phyloP scores from a whole-genome alignment of 1,139 yeast species.

The Yamadazyma songkhlaensis region DNA sequence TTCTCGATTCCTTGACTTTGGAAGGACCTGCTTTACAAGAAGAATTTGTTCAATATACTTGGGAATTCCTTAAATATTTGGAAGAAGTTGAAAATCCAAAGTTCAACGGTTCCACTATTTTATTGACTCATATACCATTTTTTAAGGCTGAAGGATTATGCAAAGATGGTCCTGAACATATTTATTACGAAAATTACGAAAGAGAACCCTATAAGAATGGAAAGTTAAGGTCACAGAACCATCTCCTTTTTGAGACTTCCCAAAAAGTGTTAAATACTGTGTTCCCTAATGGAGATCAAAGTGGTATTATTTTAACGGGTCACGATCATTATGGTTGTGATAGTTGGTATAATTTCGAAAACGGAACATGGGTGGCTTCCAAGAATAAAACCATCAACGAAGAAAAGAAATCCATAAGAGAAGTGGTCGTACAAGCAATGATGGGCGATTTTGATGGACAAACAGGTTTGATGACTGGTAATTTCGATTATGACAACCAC shows the following conservation, averaged over 20 bases:
- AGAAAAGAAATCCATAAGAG: constrained; percentile 49
- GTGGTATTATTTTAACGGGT: constrained; percentile 85
- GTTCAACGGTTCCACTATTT: constrained; percentile 75
- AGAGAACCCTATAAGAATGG: constrained; percentile 69
- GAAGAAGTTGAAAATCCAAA: constrained; percentile 40
- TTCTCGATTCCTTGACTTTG: constrained; percentile 73
- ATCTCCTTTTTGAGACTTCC: constrained; percentile 63
- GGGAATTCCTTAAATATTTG: constrained; percentile 66
- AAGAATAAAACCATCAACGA: constrained; percentile 23
- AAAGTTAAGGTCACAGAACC: constrained; percentile 81
- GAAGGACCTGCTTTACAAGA: constrained; percentile 90
- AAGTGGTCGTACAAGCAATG: constrained; percentile 84
- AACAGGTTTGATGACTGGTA: constrained; percentile 80
- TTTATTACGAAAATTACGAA: constrained; percentile 51
- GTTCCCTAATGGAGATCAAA: constrained; percentile 58
- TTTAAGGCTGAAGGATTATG: constrained; percentile 80
- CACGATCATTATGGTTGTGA: constrained; percentile 97
- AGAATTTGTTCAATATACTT: constrained; percentile 62
- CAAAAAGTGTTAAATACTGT: constrained; percentile 65
- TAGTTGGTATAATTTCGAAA: constrained; percentile 49
- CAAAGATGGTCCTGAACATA: constrained; percentile 73
- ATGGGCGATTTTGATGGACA: constrained; percentile 97
- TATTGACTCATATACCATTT: constrained; percentile 88
- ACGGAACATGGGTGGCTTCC: constrained; percentile 60
- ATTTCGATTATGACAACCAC: constrained; percentile 31